Base-by-base conservation (phyloP, 225 moss, liverwort and hornwort species). In the Polytrichum formosum region DNA sequence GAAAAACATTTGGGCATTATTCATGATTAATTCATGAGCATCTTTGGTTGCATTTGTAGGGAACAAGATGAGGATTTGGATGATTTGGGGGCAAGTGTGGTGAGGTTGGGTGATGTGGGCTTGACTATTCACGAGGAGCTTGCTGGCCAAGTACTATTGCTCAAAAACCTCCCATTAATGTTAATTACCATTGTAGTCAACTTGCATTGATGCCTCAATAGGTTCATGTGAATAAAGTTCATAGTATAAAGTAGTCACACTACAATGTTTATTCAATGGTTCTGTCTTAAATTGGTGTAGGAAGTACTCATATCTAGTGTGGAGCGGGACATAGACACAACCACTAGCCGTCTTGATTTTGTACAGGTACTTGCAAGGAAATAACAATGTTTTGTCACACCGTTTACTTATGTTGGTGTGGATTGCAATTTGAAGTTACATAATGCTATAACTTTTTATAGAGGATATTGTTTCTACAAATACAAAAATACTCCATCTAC, bases 41-140 rank as follows among this genome's bases (percentile, higher is more conserved):
- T 6, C 56, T 56, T 19, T 56, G 21, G 56, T 6, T 58, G 58
- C n/a, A 13, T 19, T 28, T 22, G 2, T 30, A 1, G 58, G 93
- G 93, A 60, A 26, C 96, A 96, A 84, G 93, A 96, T 68, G 80
- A 82, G 28, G 83, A 90, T 72, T 55, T 96, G 26, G 90, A 93
- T 19, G 87, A 78, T 18, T 72, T 96, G 10, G 68, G 80, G 26
- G 65, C 79, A 31, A 93, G 82, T 76, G 81, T 96, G 20, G 77
- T 83, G 7, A 71, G 82, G 0, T 58, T 96, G 35, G 91, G 84
- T 60, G 71, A 89, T 5, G 85, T 96, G 80, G 91, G 96, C 53
- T 77, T 92, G 77, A 82, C 93, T 2, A 93, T 96, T 7, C 87
- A 92, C 37, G 77, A 87, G 29, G 93, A 96, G 65, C 75, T 96